Conservation (phyloP, 1,284 basidiomycete genomes). For the Austropuccinia psidii region DNA sequence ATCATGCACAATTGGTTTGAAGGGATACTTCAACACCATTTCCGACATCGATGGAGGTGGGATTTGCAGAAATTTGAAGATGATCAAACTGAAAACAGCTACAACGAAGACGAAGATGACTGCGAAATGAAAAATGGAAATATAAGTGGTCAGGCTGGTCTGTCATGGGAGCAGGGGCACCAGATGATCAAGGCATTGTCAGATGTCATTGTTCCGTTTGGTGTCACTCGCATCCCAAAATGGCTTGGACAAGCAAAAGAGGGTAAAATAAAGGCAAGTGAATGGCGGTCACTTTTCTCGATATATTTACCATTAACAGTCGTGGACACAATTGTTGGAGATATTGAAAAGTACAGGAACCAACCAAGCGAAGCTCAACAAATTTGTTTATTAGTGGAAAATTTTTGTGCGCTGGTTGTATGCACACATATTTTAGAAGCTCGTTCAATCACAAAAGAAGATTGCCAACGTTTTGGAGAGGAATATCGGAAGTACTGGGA, state of each 20-base stretch:
- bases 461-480: not conserved
- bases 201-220: too few relatives aligned
- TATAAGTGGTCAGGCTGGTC: too few relatives aligned
- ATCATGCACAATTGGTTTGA: constrained; percentile 25
- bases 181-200: too few relatives aligned
- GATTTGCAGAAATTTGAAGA: not conserved
- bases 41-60: not conserved
- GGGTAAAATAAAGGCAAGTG: too few relatives aligned
- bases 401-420: constrained; percentile 26
- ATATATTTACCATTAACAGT: too few relatives aligned
- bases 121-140: not conserved
- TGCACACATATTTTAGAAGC: constrained; percentile 27
- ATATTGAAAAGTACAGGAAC: too few relatives aligned
- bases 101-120: not conserved
- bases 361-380: too few relatives aligned
- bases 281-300: too few relatives aligned
- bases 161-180: too few relatives aligned
- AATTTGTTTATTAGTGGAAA: too few relatives aligned
- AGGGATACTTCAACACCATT: constrained; percentile 13
- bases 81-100: not conserved
- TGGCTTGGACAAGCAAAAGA: not conserved
- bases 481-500: not conserved
- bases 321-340: too few relatives aligned
- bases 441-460: not conserved
- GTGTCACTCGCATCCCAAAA: too few relatives aligned